These are phyloP conservation scores for Daldinia concentrica DNA, from an alignment of 495 filamentous ascomycete species.

Conservation along the genomic window DNA sequence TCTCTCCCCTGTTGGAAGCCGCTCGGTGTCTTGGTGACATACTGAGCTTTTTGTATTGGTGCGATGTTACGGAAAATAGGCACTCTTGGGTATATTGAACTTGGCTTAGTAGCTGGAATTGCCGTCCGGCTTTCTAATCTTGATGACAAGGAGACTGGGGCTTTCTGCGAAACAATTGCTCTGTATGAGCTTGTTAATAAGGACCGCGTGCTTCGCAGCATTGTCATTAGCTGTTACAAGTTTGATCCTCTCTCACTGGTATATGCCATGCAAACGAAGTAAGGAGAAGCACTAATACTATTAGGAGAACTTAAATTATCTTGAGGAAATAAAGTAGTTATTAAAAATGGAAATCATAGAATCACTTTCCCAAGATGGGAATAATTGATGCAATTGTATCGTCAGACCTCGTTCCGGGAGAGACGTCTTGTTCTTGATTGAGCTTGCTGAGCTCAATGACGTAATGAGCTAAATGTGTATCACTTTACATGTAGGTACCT, in stretches of 20 bases:
- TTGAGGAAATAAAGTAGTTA: not conserved
- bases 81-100: not conserved
- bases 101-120: not conserved
- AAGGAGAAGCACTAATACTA: not conserved
- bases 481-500: too few relatives aligned
- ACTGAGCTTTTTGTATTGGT: slow-evolving; percentile 38
- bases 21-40: slow-evolving; percentile 42
- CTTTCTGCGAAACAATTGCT: slow-evolving; percentile 22
- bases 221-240: slow-evolving; percentile 19
- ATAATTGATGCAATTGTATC: slow-evolving; percentile 35
- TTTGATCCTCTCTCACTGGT: not conserved
- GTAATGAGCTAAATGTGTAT: slow-evolving; percentile 3
- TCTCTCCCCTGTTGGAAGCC: slow-evolving; percentile 57
- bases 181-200: slow-evolving; percentile 43
- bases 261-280: not conserved
- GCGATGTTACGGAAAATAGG: slow-evolving; percentile 26
- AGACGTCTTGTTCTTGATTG: slow-evolving; percentile 9
- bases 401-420: slow-evolving; percentile 4
- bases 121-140: not conserved
- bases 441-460: slow-evolving; percentile 22
- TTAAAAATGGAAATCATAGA: not conserved
- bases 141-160: slow-evolving; percentile 23
- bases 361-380: not conserved
- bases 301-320: too few relatives aligned
- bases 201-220: slow-evolving; percentile 53